Percentiles rank a stretch among this genome's conserved stretches.
phyloP scores from a whole-genome alignment of 306 rosid species.

The Dryas octopetala region DNA sequence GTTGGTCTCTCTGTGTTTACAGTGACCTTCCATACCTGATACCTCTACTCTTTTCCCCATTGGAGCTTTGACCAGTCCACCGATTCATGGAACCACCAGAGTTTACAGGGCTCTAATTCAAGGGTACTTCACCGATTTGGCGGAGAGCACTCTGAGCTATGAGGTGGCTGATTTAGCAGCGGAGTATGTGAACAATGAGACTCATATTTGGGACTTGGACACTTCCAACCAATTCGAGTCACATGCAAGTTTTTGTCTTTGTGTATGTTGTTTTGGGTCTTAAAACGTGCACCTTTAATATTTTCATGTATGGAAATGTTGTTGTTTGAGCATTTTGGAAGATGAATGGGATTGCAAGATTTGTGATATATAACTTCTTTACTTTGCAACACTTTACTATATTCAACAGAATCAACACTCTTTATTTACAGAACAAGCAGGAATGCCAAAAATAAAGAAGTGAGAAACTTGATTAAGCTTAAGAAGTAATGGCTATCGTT shows the following conservation, averaged over 20 bases:
- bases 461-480: not conserved
- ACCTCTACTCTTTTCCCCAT: slow-evolving; percentile 51
- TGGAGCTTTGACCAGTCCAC: slow-evolving; percentile 46
- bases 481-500: slow-evolving; percentile 13
- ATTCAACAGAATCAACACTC: not conserved
- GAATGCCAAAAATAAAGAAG: not conserved
- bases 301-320: not conserved
- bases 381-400: not conserved
- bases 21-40: slow-evolving; percentile 38
- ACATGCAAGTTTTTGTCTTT: no score
- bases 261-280: not conserved
- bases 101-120: slow-evolving; percentile 31
- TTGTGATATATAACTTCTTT: not conserved
- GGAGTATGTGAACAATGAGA: slow-evolving; percentile 32
- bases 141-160: slow-evolving; percentile 35
- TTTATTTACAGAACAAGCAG: slow-evolving; percentile 20
- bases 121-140: not conserved
- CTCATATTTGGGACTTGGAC: slow-evolving; percentile 49
- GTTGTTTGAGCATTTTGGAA: not conserved
- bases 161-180: slow-evolving; percentile 11
- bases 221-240: slow-evolving; percentile 27
- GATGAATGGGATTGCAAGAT: not conserved
- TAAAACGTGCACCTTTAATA: not conserved
- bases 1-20: not conserved
- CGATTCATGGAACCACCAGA: slow-evolving; percentile 20